These are phyloP conservation scores for Fusarium keratoplasticum DNA, from an alignment of 2,329 filamentous ascomycete species.

Conservation along the genomic window DNA sequence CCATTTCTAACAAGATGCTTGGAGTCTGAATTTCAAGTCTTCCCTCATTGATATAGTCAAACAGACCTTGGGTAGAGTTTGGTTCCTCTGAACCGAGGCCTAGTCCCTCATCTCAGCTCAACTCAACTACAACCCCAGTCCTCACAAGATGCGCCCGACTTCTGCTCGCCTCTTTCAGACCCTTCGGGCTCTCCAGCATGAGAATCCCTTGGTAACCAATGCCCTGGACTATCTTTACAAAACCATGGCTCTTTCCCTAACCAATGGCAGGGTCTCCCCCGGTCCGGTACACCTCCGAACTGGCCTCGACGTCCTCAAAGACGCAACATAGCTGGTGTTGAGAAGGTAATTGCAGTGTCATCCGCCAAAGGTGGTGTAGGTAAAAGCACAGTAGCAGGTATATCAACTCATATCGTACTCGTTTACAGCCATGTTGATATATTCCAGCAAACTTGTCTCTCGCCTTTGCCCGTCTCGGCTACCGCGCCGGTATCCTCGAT, in stretches of 20 bases:
- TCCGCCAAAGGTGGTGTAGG: constrained; percentile 98
- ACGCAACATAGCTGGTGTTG: constrained; percentile 83
- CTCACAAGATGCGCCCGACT: constrained; percentile 52
- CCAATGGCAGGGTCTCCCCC: constrained; percentile 78
- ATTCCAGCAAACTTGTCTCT: constrained; percentile 82
- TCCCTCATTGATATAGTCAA: not conserved
- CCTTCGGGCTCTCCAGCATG: constrained; percentile 66
- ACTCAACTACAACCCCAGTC: not conserved
- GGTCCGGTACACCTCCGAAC: constrained; percentile 69
- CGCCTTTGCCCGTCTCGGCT: constrained; percentile 83
- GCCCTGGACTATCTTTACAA: accelerated
- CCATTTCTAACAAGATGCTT: not conserved
- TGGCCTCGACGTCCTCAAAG: constrained; percentile 82
- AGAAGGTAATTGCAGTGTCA: constrained; percentile 94
- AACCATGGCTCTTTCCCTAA: not conserved
- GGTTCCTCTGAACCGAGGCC: not conserved
- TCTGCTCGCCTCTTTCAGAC: constrained; percentile 51
- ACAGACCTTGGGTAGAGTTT: not conserved
- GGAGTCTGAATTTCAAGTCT: not conserved
- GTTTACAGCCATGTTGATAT: not conserved
- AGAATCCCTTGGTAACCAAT: constrained; percentile 80
- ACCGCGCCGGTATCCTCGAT: constrained; percentile 88
- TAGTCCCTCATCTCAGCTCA: not conserved
- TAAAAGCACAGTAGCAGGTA: constrained; percentile 92
- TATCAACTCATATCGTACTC: not conserved